Conservation (phyloP, 768 basidiomycete species). For the Candolleomyces aberdarensis region DNA sequence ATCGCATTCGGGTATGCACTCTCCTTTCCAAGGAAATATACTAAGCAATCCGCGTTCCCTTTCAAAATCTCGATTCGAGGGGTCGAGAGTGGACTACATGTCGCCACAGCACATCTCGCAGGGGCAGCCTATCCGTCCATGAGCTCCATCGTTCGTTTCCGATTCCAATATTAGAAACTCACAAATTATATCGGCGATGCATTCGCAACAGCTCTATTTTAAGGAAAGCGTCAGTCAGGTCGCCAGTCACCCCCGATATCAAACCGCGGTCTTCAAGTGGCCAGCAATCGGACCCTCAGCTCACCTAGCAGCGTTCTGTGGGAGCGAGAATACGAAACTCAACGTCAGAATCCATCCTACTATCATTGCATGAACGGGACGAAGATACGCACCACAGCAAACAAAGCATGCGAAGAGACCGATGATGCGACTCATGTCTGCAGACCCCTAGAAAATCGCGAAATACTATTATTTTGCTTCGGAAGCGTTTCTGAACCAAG, state of each 20-base stretch:
- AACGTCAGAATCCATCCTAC: too few species aligned
- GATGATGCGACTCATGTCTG: too few species aligned
- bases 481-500: too few species aligned
- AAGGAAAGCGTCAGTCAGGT: neutral
- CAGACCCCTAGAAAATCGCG: too few species aligned
- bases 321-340: neutral
- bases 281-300: slow-evolving; percentile 1
- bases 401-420: slow-evolving; percentile 63
- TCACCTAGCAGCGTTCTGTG: slow-evolving; percentile 70
- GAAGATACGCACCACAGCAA: slow-evolving; percentile 56
- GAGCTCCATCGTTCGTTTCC: neutral
- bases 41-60: too few species aligned
- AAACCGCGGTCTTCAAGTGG: too few species aligned
- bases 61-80: neutral
- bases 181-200: slow-evolving; percentile 70
- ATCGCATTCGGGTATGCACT: too few species aligned
- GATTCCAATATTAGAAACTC: slow-evolving; percentile 3
- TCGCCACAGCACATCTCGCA: neutral
- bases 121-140: neutral
- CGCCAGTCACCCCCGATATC: too few species aligned
- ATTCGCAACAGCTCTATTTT: slow-evolving; percentile 65
- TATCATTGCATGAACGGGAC: neutral
- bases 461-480: too few species aligned
- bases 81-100: neutral
- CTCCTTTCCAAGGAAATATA: too few species aligned